A percentile compares a stretch with the other conserved stretches of the same genome.
These are phyloP conservation scores for Aegilops tauschii DNA, from an alignment of 176 grass and related monocot species.

Conservation along the genomic window DNA sequence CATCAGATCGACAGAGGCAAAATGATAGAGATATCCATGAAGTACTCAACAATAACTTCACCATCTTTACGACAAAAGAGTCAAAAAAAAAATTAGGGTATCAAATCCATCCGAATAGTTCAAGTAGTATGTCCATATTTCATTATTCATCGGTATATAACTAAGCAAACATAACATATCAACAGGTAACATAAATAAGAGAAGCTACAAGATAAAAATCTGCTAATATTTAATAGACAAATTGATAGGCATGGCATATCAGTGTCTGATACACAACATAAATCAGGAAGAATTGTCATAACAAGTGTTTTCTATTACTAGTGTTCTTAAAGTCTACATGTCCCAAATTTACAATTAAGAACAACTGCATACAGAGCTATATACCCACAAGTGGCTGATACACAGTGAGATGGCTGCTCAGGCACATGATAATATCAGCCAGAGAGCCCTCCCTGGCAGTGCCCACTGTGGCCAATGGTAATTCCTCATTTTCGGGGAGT, in stretches of 20 bases:
- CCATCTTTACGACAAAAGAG: neutral
- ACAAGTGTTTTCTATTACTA: neutral
- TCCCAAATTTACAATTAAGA: neutral
- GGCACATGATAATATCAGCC: neutral
- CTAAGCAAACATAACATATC: neutral
- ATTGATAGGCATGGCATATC: neutral
- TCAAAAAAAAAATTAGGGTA: neutral
- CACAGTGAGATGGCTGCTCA: neutral
- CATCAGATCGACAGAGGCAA: neutral
- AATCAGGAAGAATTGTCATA: neutral
- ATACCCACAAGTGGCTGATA: neutral
- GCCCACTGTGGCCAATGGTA: neutral
- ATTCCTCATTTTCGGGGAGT: neutral
- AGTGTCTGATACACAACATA: neutral
- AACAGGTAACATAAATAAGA: neutral
- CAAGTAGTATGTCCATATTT: neutral
- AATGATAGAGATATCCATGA: conserved; percentile 10
- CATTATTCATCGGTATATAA: neutral
- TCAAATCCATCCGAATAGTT: neutral
- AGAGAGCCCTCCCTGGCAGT: neutral
- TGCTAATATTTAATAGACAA: neutral
- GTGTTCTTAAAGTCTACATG: neutral
- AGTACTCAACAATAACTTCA: neutral
- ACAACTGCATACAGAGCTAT: neutral
- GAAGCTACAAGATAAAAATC: neutral